phyloP scores from a whole-genome alignment of 768 basidiomycete species.

The Sarcodon sp. region DNA sequence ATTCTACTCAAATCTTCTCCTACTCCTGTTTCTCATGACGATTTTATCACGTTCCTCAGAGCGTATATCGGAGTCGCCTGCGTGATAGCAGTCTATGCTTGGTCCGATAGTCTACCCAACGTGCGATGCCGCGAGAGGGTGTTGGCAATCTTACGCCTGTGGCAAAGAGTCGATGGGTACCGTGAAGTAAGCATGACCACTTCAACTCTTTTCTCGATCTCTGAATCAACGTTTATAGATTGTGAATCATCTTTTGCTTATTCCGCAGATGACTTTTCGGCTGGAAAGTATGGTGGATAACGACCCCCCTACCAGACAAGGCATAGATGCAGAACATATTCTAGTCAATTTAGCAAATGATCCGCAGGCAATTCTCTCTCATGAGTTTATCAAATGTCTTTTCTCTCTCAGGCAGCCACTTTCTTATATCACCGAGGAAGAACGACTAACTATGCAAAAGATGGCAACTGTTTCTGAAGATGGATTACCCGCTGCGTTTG shows the following conservation, averaged over 20 bases:
- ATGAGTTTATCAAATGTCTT: conserved; percentile 45
- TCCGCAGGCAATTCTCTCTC: conserved; percentile 44
- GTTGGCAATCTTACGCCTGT: conserved; percentile 47
- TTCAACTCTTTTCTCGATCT: not conserved
- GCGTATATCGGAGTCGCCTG: conserved; percentile 56
- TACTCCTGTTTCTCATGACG: conserved; percentile 27
- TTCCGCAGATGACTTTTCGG: conserved; percentile 62
- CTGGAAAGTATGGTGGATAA: conserved; percentile 65
- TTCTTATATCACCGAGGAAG: conserved; percentile 47
- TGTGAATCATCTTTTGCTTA: conserved; percentile 56
- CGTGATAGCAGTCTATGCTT: conserved; percentile 62
- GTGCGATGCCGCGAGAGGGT: conserved; percentile 50
- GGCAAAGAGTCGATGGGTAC: conserved; percentile 61
- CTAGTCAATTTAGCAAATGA: conserved; percentile 46
- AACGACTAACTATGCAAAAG: conserved; percentile 43
- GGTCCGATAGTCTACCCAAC: conserved; percentile 67
- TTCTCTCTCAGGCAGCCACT: conserved; percentile 46
- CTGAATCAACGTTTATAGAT: conserved; percentile 30
- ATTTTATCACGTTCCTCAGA: conserved; percentile 52
- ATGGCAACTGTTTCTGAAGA: conserved; percentile 58
- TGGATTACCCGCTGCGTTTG: conserved; percentile 48
- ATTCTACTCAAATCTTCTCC: conserved; percentile 22
- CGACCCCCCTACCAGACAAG: conserved; percentile 48
- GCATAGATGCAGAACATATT: conserved; percentile 58
- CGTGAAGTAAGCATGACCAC: conserved; percentile 36